A percentile compares a stretch with the other conserved stretches of the same genome.
Conservation (phyloP, 768 basidiomycete species). For the Pulveroboletus sp. region DNA sequence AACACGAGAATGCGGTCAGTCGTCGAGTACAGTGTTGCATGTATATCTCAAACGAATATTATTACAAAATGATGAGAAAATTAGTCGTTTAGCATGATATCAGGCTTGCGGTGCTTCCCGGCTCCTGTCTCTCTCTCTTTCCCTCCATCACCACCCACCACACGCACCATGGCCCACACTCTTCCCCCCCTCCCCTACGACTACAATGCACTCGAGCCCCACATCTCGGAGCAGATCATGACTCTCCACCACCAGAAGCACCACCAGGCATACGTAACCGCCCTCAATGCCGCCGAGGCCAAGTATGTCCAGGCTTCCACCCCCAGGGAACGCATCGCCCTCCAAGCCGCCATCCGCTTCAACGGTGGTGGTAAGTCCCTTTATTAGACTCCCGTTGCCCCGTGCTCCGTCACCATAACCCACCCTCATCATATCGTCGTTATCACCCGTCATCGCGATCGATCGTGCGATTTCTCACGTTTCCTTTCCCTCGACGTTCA, state of each 20-base stretch:
- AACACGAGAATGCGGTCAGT: neutral
- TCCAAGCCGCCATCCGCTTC: slow-evolving; percentile 91
- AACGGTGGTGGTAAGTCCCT: slow-evolving; percentile 82
- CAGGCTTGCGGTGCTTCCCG: too few relatives aligned
- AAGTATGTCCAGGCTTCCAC: slow-evolving; percentile 61
- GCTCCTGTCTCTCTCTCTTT: neutral
- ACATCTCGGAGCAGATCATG: slow-evolving; percentile 91
- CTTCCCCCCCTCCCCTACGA: slow-evolving; percentile 73
- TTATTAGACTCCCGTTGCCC: too few relatives aligned
- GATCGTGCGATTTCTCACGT: neutral
- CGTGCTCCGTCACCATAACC: too few relatives aligned
- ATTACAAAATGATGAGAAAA: slow-evolving; percentile 6
- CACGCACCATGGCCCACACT: slow-evolving; percentile 40
- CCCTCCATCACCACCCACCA: slow-evolving; percentile 5
- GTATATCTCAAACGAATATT: neutral
- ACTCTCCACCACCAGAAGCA: slow-evolving; percentile 92
- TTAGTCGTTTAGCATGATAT: neutral
- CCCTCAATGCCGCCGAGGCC: slow-evolving; percentile 84
- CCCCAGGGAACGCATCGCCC: slow-evolving; percentile 77
- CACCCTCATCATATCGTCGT: neutral
- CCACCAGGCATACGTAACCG: slow-evolving; percentile 92
- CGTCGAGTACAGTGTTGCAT: neutral
- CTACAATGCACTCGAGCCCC: slow-evolving; percentile 92
- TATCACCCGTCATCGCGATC: slow-evolving; percentile 13
- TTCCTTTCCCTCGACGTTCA: slow-evolving; percentile 16